Evolutionary conservation across 805 yeast species (phyloP), one percentile per base, ranked within the genome.

Genomic region (Dipodascus albidus): DNA sequence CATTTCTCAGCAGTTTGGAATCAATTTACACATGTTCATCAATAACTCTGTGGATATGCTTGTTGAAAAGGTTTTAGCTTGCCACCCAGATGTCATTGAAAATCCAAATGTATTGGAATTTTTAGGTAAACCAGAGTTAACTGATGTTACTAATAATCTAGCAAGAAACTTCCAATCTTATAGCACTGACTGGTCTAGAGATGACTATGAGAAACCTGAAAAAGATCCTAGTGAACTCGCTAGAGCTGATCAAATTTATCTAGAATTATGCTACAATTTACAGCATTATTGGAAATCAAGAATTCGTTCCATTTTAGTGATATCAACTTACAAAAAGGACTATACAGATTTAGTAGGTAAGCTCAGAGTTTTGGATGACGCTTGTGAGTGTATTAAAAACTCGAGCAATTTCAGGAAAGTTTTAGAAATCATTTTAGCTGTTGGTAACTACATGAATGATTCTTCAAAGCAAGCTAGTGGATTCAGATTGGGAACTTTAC

Each of bases 371-470:
- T 70, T 93, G 33, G 97, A 90, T 60, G 75, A 74, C 21, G 96
- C 96, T 0, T 80, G 83, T 47, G 77, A 77, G 44, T 74, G 82
- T 47, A 74, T 91, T 41, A 78, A 78, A 56, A 73, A 76, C 23
- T 87, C 96, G 1, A 78, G 77, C 17, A 79, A 81, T 51, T 74
- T 95, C 63, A 78, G 81, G 57, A 77, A 80, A 53, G 81, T 93
- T 15, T 77, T 95, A 62, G 89, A 87, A 54, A 80, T 93, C 49
- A 91, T 93, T 57, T 73, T 90, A 58, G 83, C 90, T 2, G 93
- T 93, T 51, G 99, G 99, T 55, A 93, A 93, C 67, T 91, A 83
- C 66, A 93, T 93, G 99, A 93, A 95, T 66, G 96, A 89, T 62
- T 73, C 81, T n/a, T 75, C 87, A 1, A 90, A 89, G 61, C 96